Evolutionary conservation across 2,329 filamentous ascomycete species (phyloP).

Genomic region (Aspergillus bombycis): DNA sequence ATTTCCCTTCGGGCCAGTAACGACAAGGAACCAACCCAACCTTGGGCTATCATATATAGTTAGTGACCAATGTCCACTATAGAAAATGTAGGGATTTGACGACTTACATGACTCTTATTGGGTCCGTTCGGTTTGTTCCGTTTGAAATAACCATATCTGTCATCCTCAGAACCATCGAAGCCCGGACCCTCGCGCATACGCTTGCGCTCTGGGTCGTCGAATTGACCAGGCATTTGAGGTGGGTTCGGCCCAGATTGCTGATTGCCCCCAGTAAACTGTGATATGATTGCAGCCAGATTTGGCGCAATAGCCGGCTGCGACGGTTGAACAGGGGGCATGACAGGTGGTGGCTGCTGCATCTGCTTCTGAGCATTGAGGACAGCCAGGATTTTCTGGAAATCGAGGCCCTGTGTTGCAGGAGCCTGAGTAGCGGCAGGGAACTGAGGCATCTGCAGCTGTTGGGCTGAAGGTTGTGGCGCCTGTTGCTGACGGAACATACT

Average conservation of each 20-base stretch:
- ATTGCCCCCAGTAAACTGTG: constrained; percentile 33
- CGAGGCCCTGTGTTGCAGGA: constrained; percentile 31
- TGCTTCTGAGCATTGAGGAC: constrained; percentile 43
- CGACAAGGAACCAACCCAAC: constrained; percentile 52
- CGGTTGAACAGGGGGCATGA: constrained; percentile 29
- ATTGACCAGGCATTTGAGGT: constrained; percentile 26
- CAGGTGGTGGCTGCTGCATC: constrained; percentile 33
- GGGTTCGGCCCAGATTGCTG: constrained; percentile 20
- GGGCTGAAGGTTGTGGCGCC: constrained; percentile 23
- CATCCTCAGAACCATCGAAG: constrained; percentile 37
- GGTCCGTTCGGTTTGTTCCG: constrained; percentile 38
- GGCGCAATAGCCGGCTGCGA: constrained; percentile 34
- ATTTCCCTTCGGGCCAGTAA: constrained; percentile 58
- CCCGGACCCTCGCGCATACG: constrained; percentile 39
- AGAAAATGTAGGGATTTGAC: not conserved
- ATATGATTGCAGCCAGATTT: constrained; percentile 40
- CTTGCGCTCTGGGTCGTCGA: constrained; percentile 48
- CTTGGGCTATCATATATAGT: constrained; percentile 38
- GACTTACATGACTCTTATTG: constrained; percentile 43
- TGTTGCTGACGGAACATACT: constrained; percentile 42
- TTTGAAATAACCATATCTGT: constrained; percentile 36
- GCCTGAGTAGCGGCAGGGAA: constrained; percentile 29
- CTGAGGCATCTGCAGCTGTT: constrained; percentile 33
- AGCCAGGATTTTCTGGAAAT: constrained; percentile 44
- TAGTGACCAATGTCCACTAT: constrained; percentile 10